A percentile compares a stretch with the other conserved stretches of the same genome.
Evolutionary conservation across 208 protist species (phyloP).

Genomic region (Trypanosoma platydactyli): DNA sequence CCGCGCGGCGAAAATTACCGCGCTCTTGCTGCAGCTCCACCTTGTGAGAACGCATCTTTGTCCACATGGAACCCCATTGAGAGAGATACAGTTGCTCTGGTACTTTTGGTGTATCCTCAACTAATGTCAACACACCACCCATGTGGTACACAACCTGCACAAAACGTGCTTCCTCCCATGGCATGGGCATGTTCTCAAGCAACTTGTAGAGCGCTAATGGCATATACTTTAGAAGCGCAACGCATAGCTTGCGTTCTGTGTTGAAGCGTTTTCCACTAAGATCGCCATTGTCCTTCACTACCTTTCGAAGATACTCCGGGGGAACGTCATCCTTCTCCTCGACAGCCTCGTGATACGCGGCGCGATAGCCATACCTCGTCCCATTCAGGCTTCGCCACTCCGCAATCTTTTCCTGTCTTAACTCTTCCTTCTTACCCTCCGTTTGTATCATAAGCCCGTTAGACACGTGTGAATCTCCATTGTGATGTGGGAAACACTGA

Average conservation of each 20-base stretch:
- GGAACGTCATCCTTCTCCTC: constrained; percentile 89
- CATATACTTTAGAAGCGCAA: constrained; percentile 99
- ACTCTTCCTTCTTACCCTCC: constrained; percentile 37
- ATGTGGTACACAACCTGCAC: constrained; percentile 99
- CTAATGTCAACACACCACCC: constrained; percentile 99
- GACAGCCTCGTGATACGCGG: constrained; percentile 64
- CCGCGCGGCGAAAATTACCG: constrained; percentile 91
- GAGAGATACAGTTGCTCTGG: constrained; percentile 99
- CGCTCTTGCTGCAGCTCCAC: constrained; percentile 76
- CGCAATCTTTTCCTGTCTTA: constrained; percentile 39
- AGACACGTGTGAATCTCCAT: neutral
- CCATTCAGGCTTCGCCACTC: constrained; percentile 79
- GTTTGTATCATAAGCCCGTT: neutral
- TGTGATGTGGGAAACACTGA: neutral
- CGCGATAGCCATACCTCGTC: constrained; percentile 65
- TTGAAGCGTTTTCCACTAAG: constrained; percentile 98
- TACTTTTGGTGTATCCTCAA: constrained; percentile 99
- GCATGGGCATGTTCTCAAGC: constrained; percentile 99
- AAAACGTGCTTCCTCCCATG: constrained; percentile 95
- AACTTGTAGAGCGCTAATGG: constrained; percentile 99
- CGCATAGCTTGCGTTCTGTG: constrained; percentile 99
- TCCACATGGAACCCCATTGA: constrained; percentile 99
- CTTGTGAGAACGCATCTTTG: constrained; percentile 99
- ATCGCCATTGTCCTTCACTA: constrained; percentile 99
- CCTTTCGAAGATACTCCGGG: constrained; percentile 99